Conservation (phyloP, 805 yeast species). For the Isabelozyma gotoi region DNA sequence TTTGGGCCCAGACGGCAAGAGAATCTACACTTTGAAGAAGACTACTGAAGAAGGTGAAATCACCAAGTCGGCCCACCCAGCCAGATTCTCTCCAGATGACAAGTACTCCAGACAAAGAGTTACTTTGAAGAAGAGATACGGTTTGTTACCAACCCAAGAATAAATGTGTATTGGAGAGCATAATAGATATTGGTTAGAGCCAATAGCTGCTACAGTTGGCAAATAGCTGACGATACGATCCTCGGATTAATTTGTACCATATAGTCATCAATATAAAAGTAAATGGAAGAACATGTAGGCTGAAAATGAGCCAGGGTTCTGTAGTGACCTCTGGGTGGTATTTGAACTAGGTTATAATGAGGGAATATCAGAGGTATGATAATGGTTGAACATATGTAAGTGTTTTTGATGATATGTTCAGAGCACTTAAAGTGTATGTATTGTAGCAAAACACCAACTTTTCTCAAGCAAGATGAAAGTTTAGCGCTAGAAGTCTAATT, state of each 20-base stretch:
- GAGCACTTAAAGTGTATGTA: too few species aligned
- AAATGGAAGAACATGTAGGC: not conserved
- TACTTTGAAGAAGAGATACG: conserved; percentile 91
- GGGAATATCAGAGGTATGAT: too few species aligned
- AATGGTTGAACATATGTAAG: too few species aligned
- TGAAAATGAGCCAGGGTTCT: not conserved
- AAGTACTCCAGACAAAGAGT: conserved; percentile 99
- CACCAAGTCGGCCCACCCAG: conserved; percentile 99
- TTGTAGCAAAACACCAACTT: too few species aligned
- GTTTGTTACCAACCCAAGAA: conserved; percentile 71
- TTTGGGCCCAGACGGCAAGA: conserved; percentile 89
- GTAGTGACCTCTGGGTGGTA: too few species aligned
- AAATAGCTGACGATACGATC: too few species aligned
- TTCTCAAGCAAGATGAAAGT: too few species aligned
- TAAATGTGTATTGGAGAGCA: not conserved
- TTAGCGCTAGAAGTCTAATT: too few species aligned
- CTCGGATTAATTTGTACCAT: conserved; percentile 2
- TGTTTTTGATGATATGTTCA: too few species aligned
- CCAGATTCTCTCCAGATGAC: conserved; percentile 99
- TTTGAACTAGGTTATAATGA: too few species aligned
- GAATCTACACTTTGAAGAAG: conserved; percentile 90
- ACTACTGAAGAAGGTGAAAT: conserved; percentile 81
- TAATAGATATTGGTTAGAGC: too few species aligned
- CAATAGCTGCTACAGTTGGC: too few species aligned
- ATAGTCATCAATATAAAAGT: conserved; percentile 1